Conservation (phyloP, 208 protist genomes). For the Vickermania ingenoplastis region DNA sequence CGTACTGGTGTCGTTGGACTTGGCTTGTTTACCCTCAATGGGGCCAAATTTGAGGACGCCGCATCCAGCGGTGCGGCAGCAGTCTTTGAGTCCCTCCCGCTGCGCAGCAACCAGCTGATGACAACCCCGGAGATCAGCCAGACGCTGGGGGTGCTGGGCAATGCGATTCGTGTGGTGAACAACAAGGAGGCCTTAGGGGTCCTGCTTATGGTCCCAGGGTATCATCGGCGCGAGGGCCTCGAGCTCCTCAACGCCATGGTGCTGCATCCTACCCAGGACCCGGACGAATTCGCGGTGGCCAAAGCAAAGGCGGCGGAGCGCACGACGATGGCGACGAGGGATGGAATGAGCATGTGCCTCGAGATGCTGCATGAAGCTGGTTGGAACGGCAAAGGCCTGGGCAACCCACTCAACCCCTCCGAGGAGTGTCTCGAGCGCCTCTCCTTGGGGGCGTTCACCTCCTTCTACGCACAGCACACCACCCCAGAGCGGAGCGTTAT, state of each 20-base stretch:
- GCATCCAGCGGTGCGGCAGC: slow-evolving; percentile 44
- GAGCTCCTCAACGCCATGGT: slow-evolving; percentile 72
- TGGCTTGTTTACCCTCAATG: slow-evolving; percentile 80
- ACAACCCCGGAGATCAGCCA: slow-evolving; percentile 46
- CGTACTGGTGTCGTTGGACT: slow-evolving; percentile 74
- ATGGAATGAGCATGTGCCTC: slow-evolving; percentile 77
- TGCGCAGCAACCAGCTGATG: slow-evolving; percentile 48
- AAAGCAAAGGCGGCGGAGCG: slow-evolving; percentile 54
- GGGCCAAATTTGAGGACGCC: slow-evolving; percentile 70
- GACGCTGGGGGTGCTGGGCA: slow-evolving; percentile 55
- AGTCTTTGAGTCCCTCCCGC: slow-evolving; percentile 72
- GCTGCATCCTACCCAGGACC: slow-evolving; percentile 52
- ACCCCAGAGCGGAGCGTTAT: slow-evolving; percentile 62
- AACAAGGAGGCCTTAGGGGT: slow-evolving; percentile 78
- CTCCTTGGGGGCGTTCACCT: slow-evolving; percentile 48
- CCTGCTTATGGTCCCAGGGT: slow-evolving; percentile 74
- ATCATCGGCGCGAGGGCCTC: slow-evolving; percentile 64
- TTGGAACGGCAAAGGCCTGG: slow-evolving; percentile 68
- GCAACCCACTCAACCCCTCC: slow-evolving; percentile 44
- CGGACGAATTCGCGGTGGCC: slow-evolving; percentile 53
- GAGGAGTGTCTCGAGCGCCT: slow-evolving; percentile 46
- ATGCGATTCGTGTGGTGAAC: slow-evolving; percentile 76
- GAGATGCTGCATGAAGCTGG: slow-evolving; percentile 86
- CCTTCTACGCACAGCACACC: slow-evolving; percentile 54
- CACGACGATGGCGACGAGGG: slow-evolving; percentile 30